phyloP scores from a whole-genome alignment of 257 asterid species.

The Gentiana dahurica region DNA sequence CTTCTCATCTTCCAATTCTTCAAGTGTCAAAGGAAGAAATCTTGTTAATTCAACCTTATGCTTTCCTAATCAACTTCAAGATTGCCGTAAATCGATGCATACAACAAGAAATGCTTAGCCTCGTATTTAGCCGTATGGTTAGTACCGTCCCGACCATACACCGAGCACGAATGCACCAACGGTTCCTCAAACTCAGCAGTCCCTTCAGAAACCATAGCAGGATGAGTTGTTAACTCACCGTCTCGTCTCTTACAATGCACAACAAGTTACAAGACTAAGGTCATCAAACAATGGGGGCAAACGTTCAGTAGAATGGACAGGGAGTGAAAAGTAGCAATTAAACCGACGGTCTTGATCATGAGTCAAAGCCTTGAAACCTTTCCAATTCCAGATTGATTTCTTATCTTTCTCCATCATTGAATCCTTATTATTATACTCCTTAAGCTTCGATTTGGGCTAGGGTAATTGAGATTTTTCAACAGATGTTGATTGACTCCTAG shows the following conservation, averaged over 20 bases:
- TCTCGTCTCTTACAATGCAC: conserved; percentile 92
- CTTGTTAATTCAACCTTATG: conserved; percentile 81
- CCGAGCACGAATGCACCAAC: conserved; percentile 60
- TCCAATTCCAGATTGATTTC: conserved; percentile 94
- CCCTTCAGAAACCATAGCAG: conserved; percentile 51
- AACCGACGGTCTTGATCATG: conserved; percentile 54
- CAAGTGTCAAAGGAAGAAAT: conserved; percentile 83
- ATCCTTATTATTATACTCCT: conserved; percentile 34
- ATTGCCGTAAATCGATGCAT: conserved; percentile 49
- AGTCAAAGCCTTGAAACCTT: conserved; percentile 69
- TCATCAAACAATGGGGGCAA: conserved; percentile 51
- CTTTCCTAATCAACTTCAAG: conserved; percentile 85
- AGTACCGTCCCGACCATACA: conserved; percentile 74
- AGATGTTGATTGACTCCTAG: conserved; percentile 77
- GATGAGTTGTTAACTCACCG: conserved; percentile 50
- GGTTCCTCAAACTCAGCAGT: conserved; percentile 69
- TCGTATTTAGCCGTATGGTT: conserved; percentile 84
- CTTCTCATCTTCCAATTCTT: conserved; percentile 84
- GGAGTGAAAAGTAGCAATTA: conserved; percentile 60
- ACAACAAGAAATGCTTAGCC: conserved; percentile 70
- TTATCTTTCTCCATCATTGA: conserved; percentile 45
- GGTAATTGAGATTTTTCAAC: conserved; percentile 47
- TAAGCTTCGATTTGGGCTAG: conserved; percentile 38
- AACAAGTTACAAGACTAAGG: conserved; percentile 28
- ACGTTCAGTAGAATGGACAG: conserved; percentile 69